Percentiles rank a stretch among this genome's conserved stretches.
Evolutionary conservation across 352 stramenopile genomes (phyloP).

Genomic region (Pythium utonaiense): DNA sequence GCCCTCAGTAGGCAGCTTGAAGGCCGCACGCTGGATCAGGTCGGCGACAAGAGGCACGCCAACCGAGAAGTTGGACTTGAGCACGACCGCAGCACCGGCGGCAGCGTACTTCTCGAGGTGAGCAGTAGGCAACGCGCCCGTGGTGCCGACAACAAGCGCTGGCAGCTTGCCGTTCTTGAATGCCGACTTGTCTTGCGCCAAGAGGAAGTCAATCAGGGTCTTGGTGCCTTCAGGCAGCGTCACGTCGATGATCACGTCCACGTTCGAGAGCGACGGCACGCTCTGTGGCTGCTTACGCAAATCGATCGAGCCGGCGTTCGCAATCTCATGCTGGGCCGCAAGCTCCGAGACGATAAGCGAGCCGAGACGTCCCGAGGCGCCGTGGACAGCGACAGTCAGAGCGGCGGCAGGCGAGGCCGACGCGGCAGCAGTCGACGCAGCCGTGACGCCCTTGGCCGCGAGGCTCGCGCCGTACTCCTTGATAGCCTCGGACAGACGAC

Average conservation of each 20-base stretch:
- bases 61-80: slow-evolving; percentile 85
- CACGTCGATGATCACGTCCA: slow-evolving; percentile 79
- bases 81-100: slow-evolving; percentile 46
- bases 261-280: slow-evolving; percentile 33
- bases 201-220: slow-evolving; percentile 53
- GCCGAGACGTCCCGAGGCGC: slow-evolving; percentile 60
- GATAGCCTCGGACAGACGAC: slow-evolving; percentile 68
- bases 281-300: slow-evolving; percentile 39
- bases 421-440: slow-evolving; percentile 23
- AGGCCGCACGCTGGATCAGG: slow-evolving; percentile 65
- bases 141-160: slow-evolving; percentile 77
- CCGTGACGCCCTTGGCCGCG: slow-evolving; percentile 13
- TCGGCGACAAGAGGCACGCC: slow-evolving; percentile 76
- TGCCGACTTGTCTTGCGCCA: slow-evolving; percentile 41
- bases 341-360: slow-evolving; percentile 70
- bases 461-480: slow-evolving; percentile 54
- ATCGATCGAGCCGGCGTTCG: slow-evolving; percentile 56
- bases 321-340: slow-evolving; percentile 39
- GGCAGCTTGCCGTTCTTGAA: slow-evolving; percentile 69
- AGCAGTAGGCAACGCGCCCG: slow-evolving; percentile 49
- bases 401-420: slow-evolving; percentile 8
- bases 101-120: slow-evolving; percentile 61
- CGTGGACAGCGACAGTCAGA: slow-evolving; percentile 67
- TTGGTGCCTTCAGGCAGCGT: slow-evolving; percentile 70
- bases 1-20: slow-evolving; percentile 62